Base-by-base conservation (phyloP, 306 rosid genomes). In the Albizia julibrissin region DNA sequence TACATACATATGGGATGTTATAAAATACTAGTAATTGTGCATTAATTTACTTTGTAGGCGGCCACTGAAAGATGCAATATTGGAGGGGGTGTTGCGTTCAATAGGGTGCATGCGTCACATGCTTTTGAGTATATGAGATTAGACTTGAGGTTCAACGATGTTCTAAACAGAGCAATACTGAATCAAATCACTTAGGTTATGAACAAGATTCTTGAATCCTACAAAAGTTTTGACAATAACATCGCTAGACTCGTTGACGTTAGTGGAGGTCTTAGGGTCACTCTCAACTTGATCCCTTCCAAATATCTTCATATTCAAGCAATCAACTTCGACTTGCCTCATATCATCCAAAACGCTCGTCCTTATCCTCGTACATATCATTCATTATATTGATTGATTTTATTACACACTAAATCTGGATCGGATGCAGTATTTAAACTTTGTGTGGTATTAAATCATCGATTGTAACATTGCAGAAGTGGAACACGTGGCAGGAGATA, bases 201-300 rank as follows among this genome's bases (percentile, higher is more conserved):
- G 0, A 82, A 82, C n/a, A 82, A 78, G 42, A 21, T 79, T 24
- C 81, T 89, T 3, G 50, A 80, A 18, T 15, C 61, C 9, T 87
- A 82, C 85, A 69, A 79, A 33, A 89, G 87, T 7, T 76, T 89
- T 76, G 65, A 8, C 7, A 13, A 69, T 3, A 6, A 73, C 10
- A 40, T 89, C 15, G 67, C 59, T 13, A 80, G 54, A 75, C 61
- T 89, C 3, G 87, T 87, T 13, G 90, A 89, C 74, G 86, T 88
- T 74, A 87, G 91, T 27, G 89, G 87, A 39, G 86, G 88, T 13
- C n/a, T 84, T 1, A 89, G 90, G 37, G 80, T 70, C 2, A 70
- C 84, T 5, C 85, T 89, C 14, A 80, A 49, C 34, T 19, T 79
- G 29, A 87, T 89, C 67, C 82, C 84, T 26, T 79, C 91, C 12